Evolutionary conservation across 2,329 filamentous ascomycete genomes (phyloP).

Genomic region (Colletotrichum camelliae): DNA sequence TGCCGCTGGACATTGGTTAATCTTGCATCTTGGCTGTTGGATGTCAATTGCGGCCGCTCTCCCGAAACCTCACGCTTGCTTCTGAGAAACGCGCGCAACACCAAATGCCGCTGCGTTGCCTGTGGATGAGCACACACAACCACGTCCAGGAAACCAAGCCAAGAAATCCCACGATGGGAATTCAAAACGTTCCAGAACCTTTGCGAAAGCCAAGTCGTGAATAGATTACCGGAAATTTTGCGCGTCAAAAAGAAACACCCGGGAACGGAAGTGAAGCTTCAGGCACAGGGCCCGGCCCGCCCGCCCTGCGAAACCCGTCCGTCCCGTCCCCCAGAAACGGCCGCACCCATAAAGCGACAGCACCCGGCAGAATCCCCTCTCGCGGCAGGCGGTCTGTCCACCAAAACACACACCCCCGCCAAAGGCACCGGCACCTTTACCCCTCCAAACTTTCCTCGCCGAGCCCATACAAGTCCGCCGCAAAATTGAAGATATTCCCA

Average conservation of each 20-base stretch:
- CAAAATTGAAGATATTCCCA: slow-evolving; percentile 19
- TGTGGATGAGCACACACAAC: background rate
- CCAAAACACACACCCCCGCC: background rate
- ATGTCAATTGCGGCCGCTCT: background rate
- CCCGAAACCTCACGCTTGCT: background rate
- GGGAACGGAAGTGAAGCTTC: background rate
- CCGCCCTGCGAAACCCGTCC: background rate
- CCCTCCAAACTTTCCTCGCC: background rate
- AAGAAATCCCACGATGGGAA: background rate
- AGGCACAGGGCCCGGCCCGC: background rate
- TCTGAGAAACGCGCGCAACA: background rate
- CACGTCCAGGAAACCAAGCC: background rate
- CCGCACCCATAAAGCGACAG: background rate
- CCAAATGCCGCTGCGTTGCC: too few species aligned
- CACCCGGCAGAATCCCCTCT: background rate
- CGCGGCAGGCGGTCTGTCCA: background rate
- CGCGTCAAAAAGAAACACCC: background rate
- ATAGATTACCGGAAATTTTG: background rate
- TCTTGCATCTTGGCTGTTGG: background rate
- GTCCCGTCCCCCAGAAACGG: background rate
- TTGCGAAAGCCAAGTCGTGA: background rate
- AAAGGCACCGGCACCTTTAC: background rate
- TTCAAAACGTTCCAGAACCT: background rate
- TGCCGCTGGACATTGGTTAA: background rate
- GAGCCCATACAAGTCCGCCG: background rate